Evolutionary conservation across 1,284 basidiomycete genomes (phyloP), one percentile per base, ranked within the genome.

Genomic region (Pseudozyma sp.): DNA sequence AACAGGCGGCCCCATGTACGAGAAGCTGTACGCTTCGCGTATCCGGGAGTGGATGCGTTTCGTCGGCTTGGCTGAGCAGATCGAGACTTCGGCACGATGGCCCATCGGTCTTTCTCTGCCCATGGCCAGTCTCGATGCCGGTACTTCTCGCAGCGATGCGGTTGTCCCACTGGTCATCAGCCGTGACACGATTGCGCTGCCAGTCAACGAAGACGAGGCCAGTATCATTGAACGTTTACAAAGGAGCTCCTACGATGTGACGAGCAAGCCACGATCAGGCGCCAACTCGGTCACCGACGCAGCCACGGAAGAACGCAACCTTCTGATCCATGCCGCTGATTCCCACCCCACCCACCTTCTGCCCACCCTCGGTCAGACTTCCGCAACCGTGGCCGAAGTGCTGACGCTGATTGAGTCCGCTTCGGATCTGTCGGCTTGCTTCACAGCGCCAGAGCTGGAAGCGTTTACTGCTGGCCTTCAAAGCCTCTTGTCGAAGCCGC

Each of bases 11-110:
- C 62, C 68, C 7, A 55, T 76, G 52, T 63, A 77, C 60, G 76
- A 76, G 25, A 57, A 70, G 62, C 68, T 76, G 21, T 67, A 67
- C n/a, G 63, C 64, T 13, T 55, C 62, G 14, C 57, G 72, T 18
- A 43, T 75, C 4, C 60, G 71, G 19, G 79, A 81, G 38, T 83
- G 82, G 82, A 71, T 77, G 61, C 76, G 73, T n/a, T 79, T 80
- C 57, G 70, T 76, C 5, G 77, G 77, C 9, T 69, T 81, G 11
- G 69, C 74, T 42, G 79, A 82, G 60, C 74, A 81, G 59, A 64
- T 76, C 55, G 82, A 83, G 58, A 68, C 70, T 18, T 65, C 68
- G 0, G 82, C 78, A 19, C 66, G 76, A 42, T 83, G 79, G 78
- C 79, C 79, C 4, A 71, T 83, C 25, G 59, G 59, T 1, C 56